Conservation (phyloP, 164 flowering plant genomes). For the Vitis amurensis region DNA sequence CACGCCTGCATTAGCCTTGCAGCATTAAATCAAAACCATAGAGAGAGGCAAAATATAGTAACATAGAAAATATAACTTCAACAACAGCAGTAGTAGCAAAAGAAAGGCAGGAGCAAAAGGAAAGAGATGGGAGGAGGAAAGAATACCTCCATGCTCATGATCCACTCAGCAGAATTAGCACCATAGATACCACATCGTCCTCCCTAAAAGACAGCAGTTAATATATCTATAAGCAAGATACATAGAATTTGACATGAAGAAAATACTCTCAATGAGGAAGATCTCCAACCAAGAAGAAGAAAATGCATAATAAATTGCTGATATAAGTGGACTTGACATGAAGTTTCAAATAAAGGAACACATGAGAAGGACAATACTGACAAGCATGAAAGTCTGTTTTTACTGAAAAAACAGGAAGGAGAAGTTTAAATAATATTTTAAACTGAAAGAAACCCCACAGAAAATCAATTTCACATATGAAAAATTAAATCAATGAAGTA, state of each 20-base stretch:
- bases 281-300: not conserved
- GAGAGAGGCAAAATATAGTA: not conserved
- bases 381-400: too few species aligned
- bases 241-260: not conserved
- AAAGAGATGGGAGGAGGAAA: slow-evolving; percentile 1
- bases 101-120: not conserved
- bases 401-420: too few species aligned
- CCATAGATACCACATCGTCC: slow-evolving; percentile 93
- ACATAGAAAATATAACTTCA: not conserved
- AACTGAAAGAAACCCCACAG: not conserved
- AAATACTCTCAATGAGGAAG: not conserved
- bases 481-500: not conserved
- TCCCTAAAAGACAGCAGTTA: slow-evolving; percentile 47
- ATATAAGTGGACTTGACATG: not conserved
- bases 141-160: slow-evolving; percentile 92
- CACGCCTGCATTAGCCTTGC: slow-evolving; percentile 70
- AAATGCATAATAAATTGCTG: not conserved
- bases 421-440: too few species aligned
- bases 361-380: too few species aligned
- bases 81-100: not conserved
- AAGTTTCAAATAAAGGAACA: not conserved
- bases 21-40: slow-evolving; percentile 3
- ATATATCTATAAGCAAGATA: not conserved
- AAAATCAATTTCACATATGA: not conserved
- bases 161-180: slow-evolving; percentile 83